Evolutionary conservation across 306 rosid genomes (phyloP).

Genomic region (peach (Prunus persica)): Prunus_persica_NCBIv2 NC_034009.1:28907001-28907500

Average conservation of each 20-base stretch:
- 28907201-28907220: not conserved
- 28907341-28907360: not conserved
- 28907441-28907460: too few species aligned
- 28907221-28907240: not conserved
- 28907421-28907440: too few species aligned
- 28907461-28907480: not conserved
- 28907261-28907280: not conserved
- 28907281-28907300: too few species aligned
- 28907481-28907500: not conserved
- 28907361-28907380: rapidly evolving
- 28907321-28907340: not conserved
- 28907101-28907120: too few species aligned
- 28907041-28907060: not conserved
- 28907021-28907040: not conserved
- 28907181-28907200: not conserved
- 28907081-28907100: not conserved
- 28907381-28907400: too few species aligned
- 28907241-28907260: not conserved
- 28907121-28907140: too few species aligned
- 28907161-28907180: not conserved
- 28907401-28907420: too few species aligned
- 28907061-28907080: not conserved
- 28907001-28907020: not conserved
- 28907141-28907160: not conserved
- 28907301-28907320: too few species aligned